Conservation (phyloP, 345 rosid species). For the Clausena lansium region DNA sequence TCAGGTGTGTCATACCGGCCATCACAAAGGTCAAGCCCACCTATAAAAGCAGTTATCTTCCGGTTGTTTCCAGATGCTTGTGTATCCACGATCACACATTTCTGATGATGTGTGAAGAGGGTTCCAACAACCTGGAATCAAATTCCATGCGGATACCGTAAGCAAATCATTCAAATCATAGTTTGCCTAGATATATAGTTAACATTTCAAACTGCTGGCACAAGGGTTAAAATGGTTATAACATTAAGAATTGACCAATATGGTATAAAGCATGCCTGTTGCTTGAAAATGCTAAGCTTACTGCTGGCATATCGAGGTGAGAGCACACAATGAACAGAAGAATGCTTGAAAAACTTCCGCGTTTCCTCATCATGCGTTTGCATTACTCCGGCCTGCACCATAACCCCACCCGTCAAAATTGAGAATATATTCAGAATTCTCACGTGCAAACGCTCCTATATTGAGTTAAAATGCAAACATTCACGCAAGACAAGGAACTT, state of each 20-base stretch:
- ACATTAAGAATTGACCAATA: neutral
- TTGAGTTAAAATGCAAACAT: no score
- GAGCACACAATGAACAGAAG: constrained; percentile 62
- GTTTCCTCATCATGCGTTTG: constrained; percentile 81
- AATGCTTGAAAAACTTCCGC: constrained; percentile 67
- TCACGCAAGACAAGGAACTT: no score
- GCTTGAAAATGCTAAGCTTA: constrained; percentile 84
- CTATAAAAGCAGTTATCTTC: constrained; percentile 57
- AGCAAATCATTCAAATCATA: neutral
- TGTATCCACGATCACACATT: constrained; percentile 68
- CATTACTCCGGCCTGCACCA: constrained; percentile 63
- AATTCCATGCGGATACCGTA: neutral
- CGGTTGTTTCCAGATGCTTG: constrained; percentile 63
- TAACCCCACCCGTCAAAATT: neutral
- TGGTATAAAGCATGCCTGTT: constrained; percentile 61
- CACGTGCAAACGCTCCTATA: neutral
- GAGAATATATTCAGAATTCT: neutral
- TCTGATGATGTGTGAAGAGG: constrained; percentile 70
- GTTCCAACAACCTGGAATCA: constrained; percentile 67
- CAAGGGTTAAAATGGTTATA: no score
- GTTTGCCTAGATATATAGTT: no score
- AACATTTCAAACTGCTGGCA: no score
- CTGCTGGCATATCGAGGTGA: constrained; percentile 79
- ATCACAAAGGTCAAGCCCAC: constrained; percentile 78
- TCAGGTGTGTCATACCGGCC: constrained; percentile 78